A percentile compares a stretch with the other conserved stretches of the same genome.
Evolutionary conservation across 495 filamentous ascomycete genomes (phyloP).

Genomic region (Astrothelium subdiscretum): DNA sequence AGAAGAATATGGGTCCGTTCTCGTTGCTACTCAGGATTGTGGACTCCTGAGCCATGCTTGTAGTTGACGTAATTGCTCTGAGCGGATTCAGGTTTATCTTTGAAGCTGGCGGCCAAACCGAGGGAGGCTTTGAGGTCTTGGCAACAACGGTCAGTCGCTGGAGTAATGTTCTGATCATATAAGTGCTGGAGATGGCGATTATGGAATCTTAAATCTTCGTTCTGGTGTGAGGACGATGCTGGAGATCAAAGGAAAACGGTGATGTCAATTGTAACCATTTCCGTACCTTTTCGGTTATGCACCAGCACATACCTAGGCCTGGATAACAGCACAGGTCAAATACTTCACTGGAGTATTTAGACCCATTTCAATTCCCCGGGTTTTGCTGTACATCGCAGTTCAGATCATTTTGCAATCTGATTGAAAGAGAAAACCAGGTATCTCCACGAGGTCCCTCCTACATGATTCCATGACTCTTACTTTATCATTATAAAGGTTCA

Average conservation of each 20-base stretch:
- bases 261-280: too few relatives aligned
- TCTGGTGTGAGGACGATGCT: not conserved
- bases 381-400: too few relatives aligned
- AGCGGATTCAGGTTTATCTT: not conserved
- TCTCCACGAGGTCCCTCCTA: too few relatives aligned
- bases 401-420: too few relatives aligned
- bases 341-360: too few relatives aligned
- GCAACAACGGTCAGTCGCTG: not conserved
- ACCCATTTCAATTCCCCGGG: too few relatives aligned
- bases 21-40: constrained; percentile 1
- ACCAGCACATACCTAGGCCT: too few relatives aligned
- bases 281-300: too few relatives aligned
- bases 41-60: constrained; percentile 3
- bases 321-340: too few relatives aligned
- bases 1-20: constrained; percentile 20
- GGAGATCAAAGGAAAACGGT: not conserved
- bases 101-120: not conserved
- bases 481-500: too few relatives aligned
- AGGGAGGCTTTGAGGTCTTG: not conserved
- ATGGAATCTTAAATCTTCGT: not conserved
- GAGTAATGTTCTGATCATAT: not conserved
- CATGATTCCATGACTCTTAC: too few relatives aligned
- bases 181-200: not conserved
- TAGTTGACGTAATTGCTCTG: not conserved
- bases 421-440: too few relatives aligned